Percentiles rank a stretch among this genome's conserved stretches.
Conservation (phyloP, 179 eudicot species). For the Camellia oleifera region DNA sequence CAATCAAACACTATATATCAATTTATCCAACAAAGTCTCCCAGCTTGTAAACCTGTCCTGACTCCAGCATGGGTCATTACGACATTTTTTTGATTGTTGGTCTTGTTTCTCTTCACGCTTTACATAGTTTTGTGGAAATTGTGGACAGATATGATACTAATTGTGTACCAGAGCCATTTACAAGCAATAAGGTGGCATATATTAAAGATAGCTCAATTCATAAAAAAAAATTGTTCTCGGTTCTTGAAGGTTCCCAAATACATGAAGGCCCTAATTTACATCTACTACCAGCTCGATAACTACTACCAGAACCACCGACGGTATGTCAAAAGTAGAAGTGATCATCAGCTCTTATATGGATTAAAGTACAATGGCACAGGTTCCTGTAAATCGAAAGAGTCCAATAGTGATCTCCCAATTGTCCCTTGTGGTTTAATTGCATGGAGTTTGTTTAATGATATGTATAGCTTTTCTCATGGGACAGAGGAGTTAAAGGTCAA, state of each 20-base stretch:
- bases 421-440: conserved; percentile 82
- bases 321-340: conserved; percentile 79
- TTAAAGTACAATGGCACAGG: conserved; percentile 34
- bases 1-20: conserved; percentile 34
- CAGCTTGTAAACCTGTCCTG: conserved; percentile 75
- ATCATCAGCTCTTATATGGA: conserved; percentile 57
- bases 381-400: conserved; percentile 55
- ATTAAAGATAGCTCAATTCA: conserved; percentile 49
- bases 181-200: conserved; percentile 48
- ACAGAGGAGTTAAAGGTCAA: conserved; percentile 37
- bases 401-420: conserved; percentile 47
- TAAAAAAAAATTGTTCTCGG: conserved; percentile 51
- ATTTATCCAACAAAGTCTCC: conserved; percentile 68
- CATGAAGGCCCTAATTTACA: conserved; percentile 56
- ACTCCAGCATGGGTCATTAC: conserved; percentile 72
- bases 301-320: conserved; percentile 73
- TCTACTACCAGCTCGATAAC: conserved; percentile 65
- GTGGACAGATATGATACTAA: conserved; percentile 62
- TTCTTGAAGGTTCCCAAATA: conserved; percentile 43
- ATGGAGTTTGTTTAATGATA: conserved; percentile 77
- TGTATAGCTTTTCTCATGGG: conserved; percentile 55
- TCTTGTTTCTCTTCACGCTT: conserved; percentile 54
- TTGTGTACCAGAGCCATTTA: conserved; percentile 47
- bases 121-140: conserved; percentile 60
- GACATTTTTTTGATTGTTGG: conserved; percentile 54